These are phyloP conservation scores for Suhomyces bolitotheri DNA, from an alignment of 1,139 yeast species.

Conservation along the genomic window DNA sequence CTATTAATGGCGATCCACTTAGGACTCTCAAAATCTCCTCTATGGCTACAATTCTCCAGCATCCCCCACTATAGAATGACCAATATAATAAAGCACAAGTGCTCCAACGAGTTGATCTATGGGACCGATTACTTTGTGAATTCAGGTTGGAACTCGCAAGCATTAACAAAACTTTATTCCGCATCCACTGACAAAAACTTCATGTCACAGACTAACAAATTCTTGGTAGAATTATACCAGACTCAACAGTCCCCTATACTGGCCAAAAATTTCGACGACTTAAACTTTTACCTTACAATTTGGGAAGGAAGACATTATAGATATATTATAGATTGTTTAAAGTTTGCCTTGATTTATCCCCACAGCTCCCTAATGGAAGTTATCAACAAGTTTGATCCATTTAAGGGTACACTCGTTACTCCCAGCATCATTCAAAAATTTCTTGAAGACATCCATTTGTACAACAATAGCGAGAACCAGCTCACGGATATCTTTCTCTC, in stretches of 20 bases:
- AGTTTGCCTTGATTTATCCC: conserved; percentile 37
- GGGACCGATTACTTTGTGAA: conserved; percentile 28
- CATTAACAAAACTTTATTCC: conserved; percentile 20
- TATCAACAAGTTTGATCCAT: conserved; percentile 20
- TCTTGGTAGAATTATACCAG: conserved; percentile 17
- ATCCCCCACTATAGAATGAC: conserved; percentile 18
- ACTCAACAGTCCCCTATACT: conserved; percentile 12
- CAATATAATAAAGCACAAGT: conserved; percentile 23
- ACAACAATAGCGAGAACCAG: conserved; percentile 22
- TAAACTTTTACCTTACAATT: conserved; percentile 29
- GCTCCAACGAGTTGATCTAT: conserved; percentile 31
- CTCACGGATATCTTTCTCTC: conserved; percentile 35
- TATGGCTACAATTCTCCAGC: conserved; percentile 31
- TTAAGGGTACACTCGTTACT: conserved; percentile 14
- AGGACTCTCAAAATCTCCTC: conserved; percentile 25
- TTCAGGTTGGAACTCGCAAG: conserved; percentile 22
- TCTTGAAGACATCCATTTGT: conserved; percentile 28
- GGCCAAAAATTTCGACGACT: conserved; percentile 23
- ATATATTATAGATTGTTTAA: conserved; percentile 31
- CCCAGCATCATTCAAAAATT: conserved; percentile 20
- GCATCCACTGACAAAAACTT: conserved; percentile 13
- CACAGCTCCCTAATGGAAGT: conserved; percentile 25
- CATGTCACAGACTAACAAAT: conserved; percentile 15
- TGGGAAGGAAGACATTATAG: conserved; percentile 35
- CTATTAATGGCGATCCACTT: conserved; percentile 32